Evolutionary conservation across 495 filamentous ascomycete species (phyloP).

Genomic region (Delitschia confertaspora): DNA sequence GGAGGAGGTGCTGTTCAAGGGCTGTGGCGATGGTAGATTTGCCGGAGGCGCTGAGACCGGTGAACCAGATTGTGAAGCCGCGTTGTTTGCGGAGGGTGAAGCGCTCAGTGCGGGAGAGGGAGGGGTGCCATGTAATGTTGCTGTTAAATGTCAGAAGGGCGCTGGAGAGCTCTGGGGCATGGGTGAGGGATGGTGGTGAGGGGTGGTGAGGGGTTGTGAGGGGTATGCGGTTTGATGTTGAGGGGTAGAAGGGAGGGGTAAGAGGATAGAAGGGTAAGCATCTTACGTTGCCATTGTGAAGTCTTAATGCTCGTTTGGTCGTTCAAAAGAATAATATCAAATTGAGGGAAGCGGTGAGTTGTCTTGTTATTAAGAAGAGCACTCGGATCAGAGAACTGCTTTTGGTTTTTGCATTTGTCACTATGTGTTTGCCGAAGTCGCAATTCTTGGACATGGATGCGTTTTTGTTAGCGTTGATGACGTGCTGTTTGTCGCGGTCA

Average conservation of each 20-base stretch:
- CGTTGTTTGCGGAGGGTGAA: conserved; percentile 67
- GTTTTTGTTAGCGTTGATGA: no score
- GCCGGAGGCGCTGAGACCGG: conserved; percentile 86
- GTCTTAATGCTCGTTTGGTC: no score
- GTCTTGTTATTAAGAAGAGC: not conserved
- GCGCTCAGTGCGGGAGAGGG: conserved; percentile 79
- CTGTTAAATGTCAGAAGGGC: no score
- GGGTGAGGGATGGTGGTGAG: conserved; percentile 1
- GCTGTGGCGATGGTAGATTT: conserved; percentile 95
- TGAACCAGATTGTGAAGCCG: conserved; percentile 96
- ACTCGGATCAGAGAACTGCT: not conserved
- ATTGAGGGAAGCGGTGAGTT: not conserved
- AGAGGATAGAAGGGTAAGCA: not conserved
- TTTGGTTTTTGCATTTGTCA: not conserved
- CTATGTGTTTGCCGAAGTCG: not conserved
- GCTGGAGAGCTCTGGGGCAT: no score
- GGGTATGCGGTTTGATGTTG: not conserved
- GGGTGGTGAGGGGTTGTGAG: conserved; percentile 2
- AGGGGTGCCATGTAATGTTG: conserved; percentile 97
- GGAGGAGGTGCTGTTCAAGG: conserved; percentile 89
- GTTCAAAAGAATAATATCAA: no score
- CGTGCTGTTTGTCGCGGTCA: no score
- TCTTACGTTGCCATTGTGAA: conserved; percentile 26
- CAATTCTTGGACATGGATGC: conserved; percentile 1
- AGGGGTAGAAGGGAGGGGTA: not conserved